Conservation (phyloP, 2,329 filamentous ascomycete species). For the Aspergillus aculeatinus region DNA sequence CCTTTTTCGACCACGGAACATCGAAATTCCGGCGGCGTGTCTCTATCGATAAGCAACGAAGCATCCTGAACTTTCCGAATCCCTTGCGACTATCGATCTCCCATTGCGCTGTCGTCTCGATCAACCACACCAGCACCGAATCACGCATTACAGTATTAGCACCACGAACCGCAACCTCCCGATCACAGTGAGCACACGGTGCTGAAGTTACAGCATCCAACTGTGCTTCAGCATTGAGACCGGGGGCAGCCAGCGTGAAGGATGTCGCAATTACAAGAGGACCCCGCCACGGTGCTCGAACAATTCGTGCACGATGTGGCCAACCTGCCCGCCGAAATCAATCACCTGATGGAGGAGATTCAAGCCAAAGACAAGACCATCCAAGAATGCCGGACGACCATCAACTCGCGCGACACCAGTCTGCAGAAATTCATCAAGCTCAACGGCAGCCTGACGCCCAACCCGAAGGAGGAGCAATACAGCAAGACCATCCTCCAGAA, state of each 20-base stretch:
- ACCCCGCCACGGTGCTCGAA: conserved; percentile 63
- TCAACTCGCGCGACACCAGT: conserved; percentile 58
- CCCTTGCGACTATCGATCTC: not conserved
- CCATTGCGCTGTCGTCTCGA: not conserved
- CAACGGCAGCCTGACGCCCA: conserved; percentile 60
- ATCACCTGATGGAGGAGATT: conserved; percentile 66
- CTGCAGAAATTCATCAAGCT: conserved; percentile 66
- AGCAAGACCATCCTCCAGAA: conserved; percentile 57
- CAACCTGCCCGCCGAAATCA: conserved; percentile 64
- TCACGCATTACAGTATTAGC: not conserved
- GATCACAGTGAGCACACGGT: not conserved
- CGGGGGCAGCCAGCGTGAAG: not conserved
- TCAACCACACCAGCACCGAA: not conserved
- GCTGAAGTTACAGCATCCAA: not conserved
- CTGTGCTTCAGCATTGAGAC: not conserved
- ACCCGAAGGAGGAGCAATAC: conserved; percentile 64
- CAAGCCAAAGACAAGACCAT: conserved; percentile 64
- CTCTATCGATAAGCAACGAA: not conserved
- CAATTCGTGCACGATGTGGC: conserved; percentile 65
- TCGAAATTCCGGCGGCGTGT: not conserved
- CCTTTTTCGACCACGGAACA: not conserved
- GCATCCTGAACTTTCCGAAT: not conserved
- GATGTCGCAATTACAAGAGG: conserved; percentile 55
- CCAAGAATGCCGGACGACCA: conserved; percentile 56
- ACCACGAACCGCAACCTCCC: not conserved